Percentiles rank a stretch among this genome's conserved stretches.
These are phyloP conservation scores for Crithidia thermophila DNA, from an alignment of 208 protist species.

Conservation along the genomic window DNA sequence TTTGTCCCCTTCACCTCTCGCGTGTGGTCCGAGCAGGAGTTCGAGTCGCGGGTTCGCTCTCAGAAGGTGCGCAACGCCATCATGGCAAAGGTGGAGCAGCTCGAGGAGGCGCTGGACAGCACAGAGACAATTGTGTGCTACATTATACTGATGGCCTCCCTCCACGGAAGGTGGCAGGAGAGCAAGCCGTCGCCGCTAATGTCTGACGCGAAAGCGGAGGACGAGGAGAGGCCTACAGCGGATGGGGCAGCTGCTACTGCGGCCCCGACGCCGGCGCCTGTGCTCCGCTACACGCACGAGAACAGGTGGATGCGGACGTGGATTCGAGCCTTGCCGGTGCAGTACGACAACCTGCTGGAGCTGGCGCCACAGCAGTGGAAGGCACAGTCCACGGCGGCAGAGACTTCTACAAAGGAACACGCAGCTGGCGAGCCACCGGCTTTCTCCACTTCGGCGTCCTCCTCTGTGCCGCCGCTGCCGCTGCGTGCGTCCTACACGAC, in stretches of 20 bases:
- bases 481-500: conserved; percentile 2
- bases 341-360: conserved; percentile 88
- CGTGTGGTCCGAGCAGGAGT: conserved; percentile 30
- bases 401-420: neutral
- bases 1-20: conserved; percentile 30
- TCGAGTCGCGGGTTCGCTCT: conserved; percentile 21
- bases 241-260: neutral
- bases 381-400: neutral
- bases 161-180: conserved; percentile 45
- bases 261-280: neutral
- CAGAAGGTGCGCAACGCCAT: conserved; percentile 19
- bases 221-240: neutral
- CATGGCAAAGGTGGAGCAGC: conserved; percentile 33
- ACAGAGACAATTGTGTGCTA: conserved; percentile 79
- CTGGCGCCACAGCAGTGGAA: conserved; percentile 20
- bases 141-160: conserved; percentile 57
- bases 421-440: neutral
- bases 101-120: conserved; percentile 43
- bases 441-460: conserved; percentile 9
- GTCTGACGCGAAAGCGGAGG: neutral
- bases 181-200: too few relatives aligned
- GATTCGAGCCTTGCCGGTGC: conserved; percentile 61
- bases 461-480: conserved; percentile 8
- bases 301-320: conserved; percentile 78
- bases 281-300: conserved; percentile 47